Base-by-base conservation (phyloP, 768 basidiomycete genomes). In the Coprinopsis marcescibilis region DNA sequence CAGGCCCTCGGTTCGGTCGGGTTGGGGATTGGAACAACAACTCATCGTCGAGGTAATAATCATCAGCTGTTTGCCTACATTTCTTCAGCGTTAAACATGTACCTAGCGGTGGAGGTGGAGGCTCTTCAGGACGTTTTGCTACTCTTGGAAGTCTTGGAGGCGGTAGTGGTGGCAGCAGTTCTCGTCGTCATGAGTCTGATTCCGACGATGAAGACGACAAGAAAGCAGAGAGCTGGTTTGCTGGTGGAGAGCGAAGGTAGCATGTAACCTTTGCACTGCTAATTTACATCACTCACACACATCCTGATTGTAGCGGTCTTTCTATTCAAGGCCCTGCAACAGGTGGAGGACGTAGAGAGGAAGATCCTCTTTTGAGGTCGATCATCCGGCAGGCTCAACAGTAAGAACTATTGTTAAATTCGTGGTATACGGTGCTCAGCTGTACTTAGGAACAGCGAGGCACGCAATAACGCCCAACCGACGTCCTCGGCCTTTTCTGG, bases 161-260 rank as follows among this genome's bases (percentile, higher is more conserved):
- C 20, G 58, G 56, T 17, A 55, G 58, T 29, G 33, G 52, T 7
- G 50, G 51, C 32, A 44, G 37, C 17, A 43, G 37, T 23, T 43
- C 50, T 20, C 47, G 43, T 5, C 55, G 55, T 25, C 33, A 11
- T 11, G 11, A 2, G 3, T 6, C 46, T 14, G 44, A 49, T 13
- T 32, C 19, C 39, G 60, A 61, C 24, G 66, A 67, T 4, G 71
- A 70, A 45, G 73, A 73, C 40, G 74, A 76, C 12, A 79, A 73
- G 27, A 73, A 75, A 14, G 68, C 72, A 1, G 80, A 89, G 56
- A 83, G 73, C 54, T 89, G 84, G 76, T 98, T 90, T 64, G 85
- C 95, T 2, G 95, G 95, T n/a, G 95, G 95, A 0, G 95, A 95
- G 62, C 72, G 89, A 59, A 93, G 91, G 93, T 89, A 26, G 25